These are phyloP conservation scores for Geranium brycei DNA, from an alignment of 345 rosid species.

Conservation along the genomic window DNA sequence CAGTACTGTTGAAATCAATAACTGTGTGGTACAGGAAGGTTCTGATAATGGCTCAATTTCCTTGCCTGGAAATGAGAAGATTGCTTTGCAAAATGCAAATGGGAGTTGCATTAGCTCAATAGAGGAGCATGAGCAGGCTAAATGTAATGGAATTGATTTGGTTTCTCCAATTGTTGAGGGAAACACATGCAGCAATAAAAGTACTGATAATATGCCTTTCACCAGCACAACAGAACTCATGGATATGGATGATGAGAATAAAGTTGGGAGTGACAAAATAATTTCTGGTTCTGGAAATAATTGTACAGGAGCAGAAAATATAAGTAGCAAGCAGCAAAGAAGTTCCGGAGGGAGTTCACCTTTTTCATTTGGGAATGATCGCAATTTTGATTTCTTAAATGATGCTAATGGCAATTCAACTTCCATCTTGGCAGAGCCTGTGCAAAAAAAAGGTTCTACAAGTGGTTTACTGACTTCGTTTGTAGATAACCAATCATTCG, in stretches of 20 bases:
- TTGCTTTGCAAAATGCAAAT: slow-evolving; percentile 5
- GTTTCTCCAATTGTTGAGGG: slow-evolving; percentile 8
- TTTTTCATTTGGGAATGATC: slow-evolving; percentile 7
- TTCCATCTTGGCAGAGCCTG: slow-evolving; percentile 1
- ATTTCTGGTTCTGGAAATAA: slow-evolving; percentile 9
- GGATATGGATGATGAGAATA: slow-evolving; percentile 11
- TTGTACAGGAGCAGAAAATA: slow-evolving; percentile 5
- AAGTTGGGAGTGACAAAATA: slow-evolving; percentile 8
- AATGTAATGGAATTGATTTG: slow-evolving; percentile 3
- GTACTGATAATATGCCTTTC: slow-evolving; percentile 11
- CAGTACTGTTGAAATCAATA: neutral
- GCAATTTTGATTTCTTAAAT: slow-evolving; percentile 7
- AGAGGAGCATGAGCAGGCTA: slow-evolving; percentile 13
- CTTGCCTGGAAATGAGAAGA: slow-evolving; percentile 5
- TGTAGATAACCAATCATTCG: slow-evolving; percentile 5
- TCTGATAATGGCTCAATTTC: slow-evolving; percentile 5
- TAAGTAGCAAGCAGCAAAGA: slow-evolving; percentile 7
- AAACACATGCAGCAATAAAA: slow-evolving; percentile 7
- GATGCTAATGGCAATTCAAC: slow-evolving; percentile 10
- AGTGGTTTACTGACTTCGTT: slow-evolving; percentile 10
- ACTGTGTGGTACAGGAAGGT: slow-evolving; percentile 5
- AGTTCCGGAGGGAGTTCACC: slow-evolving; percentile 10
- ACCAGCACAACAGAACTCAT: slow-evolving; percentile 11
- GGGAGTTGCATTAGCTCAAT: slow-evolving; percentile 5
- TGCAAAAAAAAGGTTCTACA: slow-evolving; percentile 9